Conservation (phyloP, 2,329 filamentous ascomycete genomes). For the Hypoxylon sp. region DNA sequence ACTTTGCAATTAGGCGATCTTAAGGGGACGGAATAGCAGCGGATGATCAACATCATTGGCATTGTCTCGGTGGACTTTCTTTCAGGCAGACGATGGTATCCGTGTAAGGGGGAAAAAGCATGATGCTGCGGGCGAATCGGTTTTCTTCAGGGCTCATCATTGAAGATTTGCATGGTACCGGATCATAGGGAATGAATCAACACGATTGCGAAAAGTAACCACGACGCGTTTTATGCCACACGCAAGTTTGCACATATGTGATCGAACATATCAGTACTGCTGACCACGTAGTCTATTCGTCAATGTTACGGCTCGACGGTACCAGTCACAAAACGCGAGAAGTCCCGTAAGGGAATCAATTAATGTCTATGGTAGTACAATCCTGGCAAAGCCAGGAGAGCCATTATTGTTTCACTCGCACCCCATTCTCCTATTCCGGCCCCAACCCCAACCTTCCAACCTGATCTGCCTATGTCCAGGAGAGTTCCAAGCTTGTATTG, state of each 20-base stretch:
- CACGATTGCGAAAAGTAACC: slow-evolving; percentile 38
- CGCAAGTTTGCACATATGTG: slow-evolving; percentile 2
- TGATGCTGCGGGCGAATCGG: slow-evolving; percentile 47
- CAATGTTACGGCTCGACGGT: neutral
- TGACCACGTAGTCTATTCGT: neutral
- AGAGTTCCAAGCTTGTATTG: neutral
- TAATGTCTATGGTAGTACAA: neutral
- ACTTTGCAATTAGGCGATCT: slow-evolving; percentile 31
- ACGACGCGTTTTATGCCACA: slow-evolving; percentile 3
- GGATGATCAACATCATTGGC: slow-evolving; percentile 30
- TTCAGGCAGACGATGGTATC: slow-evolving; percentile 21
- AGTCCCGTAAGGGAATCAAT: neutral
- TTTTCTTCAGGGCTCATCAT: slow-evolving; percentile 51
- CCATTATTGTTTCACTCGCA: neutral
- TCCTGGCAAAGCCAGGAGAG: neutral
- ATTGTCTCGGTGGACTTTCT: slow-evolving; percentile 33
- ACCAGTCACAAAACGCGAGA: neutral
- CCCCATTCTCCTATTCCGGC: neutral
- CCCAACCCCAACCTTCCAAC: neutral
- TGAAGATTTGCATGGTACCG: slow-evolving; percentile 60
- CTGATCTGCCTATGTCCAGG: neutral
- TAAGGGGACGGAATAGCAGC: slow-evolving; percentile 32
- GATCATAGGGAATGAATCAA: slow-evolving; percentile 61
- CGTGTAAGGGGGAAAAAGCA: slow-evolving; percentile 35
- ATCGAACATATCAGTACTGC: neutral